Conservation (phyloP, 2,329 filamentous ascomycete genomes). For the Arthrobotrys entomopaga region DNA sequence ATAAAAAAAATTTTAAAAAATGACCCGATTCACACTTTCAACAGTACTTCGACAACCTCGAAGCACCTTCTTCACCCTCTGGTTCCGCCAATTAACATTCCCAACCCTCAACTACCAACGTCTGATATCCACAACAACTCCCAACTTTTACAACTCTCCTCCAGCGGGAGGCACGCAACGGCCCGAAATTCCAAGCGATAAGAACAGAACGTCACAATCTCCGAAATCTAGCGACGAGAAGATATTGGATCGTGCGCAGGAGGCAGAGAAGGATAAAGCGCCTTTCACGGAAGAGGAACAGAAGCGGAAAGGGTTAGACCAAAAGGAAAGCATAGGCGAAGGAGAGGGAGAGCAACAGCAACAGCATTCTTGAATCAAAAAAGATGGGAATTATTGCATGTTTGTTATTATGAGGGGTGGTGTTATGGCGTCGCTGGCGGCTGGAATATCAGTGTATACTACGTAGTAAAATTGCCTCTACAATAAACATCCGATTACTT, state of each 20-base stretch:
- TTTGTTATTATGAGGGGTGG: background rate
- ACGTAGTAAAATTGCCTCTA: no score
- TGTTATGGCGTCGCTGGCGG: background rate
- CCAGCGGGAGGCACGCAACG: conserved; percentile 23
- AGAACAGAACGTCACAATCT: conserved; percentile 18
- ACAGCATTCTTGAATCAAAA: background rate
- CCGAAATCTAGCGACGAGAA: conserved; percentile 50
- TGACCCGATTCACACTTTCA: background rate
- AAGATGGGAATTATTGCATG: no score
- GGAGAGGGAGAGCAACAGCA: conserved; percentile 11
- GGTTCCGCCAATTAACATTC: background rate
- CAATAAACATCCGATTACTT: no score
- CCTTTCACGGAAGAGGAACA: conserved; percentile 45
- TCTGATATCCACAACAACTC: conserved; percentile 30
- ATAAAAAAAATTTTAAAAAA: background rate
- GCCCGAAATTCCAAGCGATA: conserved; percentile 33
- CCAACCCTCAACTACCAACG: conserved; percentile 15
- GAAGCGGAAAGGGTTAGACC: conserved; percentile 27
- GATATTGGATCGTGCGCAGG: conserved; percentile 38
- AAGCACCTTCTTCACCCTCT: background rate
- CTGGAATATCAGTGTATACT: no score
- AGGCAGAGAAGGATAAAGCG: conserved; percentile 38
- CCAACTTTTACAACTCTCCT: background rate
- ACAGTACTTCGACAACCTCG: background rate
- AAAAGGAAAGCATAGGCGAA: conserved; percentile 23